Evolutionary conservation across 768 basidiomycete genomes (phyloP), one percentile per base, ranked within the genome.

Genomic region (Lyophyllum shimeji): DNA sequence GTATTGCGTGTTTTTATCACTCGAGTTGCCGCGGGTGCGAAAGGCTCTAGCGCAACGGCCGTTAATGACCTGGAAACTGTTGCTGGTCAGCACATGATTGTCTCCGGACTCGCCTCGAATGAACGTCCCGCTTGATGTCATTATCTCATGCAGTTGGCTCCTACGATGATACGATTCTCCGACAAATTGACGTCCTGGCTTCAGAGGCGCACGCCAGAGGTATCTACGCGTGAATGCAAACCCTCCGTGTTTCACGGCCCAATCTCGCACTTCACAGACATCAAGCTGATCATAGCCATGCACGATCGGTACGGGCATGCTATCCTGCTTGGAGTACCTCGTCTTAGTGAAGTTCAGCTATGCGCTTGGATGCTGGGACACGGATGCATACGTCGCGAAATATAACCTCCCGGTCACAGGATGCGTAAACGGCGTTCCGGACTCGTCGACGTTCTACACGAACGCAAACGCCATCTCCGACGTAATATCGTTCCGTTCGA

Each of bases 251-350:
- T 17, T 37, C 34, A 37, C 29, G 5, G 29, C 15, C 34, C 15
- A 37, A 37, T 37, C 34, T 37, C n/a, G 34, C 7, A 3, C 12
- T 23, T 18, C 20, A 18, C 24, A 67, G 66, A 65, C 55, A 67
- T 67, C 39, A 67, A 67, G 53, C 49, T 67, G 31, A 54, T 67
- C n/a, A 63, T 67, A 37, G 64, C 66, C 7, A 67, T 67, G 66
- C 66, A 67, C 27, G 64, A 67, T 42, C 53, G 66, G 58, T 62
- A 53, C 47, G 34, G 39, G 11, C 7, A 27, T 29, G 6, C 25
- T 12, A 9, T 39, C 13, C 6, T 3, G 33, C 21, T 43, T 37
- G 31, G 7, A 2, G 20, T 29, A 23, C 17, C 20, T 23, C 17
- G 18, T 17, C 40, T 21, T 46, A 20, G 40, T 25, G 2, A 21